Conservation (phyloP, 164 flowering plant genomes). For the Stephania yunnanensis region DNA sequence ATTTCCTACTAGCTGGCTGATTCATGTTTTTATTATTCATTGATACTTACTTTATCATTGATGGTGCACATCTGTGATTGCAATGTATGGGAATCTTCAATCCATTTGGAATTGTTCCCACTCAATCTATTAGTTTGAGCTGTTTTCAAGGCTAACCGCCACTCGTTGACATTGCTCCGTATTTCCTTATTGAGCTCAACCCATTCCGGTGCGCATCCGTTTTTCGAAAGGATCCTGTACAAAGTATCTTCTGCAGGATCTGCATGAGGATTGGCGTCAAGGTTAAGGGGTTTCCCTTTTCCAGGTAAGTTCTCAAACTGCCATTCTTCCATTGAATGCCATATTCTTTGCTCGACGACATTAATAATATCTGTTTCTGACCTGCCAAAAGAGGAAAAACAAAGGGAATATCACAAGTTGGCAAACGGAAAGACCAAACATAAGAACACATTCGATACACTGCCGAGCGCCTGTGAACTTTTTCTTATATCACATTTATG, state of each 20-base stretch:
- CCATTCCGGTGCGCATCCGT: conserved; percentile 93
- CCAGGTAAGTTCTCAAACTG: conserved; percentile 94
- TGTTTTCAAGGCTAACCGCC: conserved; percentile 61
- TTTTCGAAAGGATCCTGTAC: conserved; percentile 69
- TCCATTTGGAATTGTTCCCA: conserved; percentile 50
- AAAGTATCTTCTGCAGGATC: conserved; percentile 94
- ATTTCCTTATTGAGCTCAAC: conserved; percentile 91
- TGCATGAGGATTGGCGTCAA: conserved; percentile 64
- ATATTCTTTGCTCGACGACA: conserved; percentile 88
- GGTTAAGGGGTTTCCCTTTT: conserved; percentile 85
- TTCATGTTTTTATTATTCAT: background rate
- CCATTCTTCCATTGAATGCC: conserved; percentile 91
- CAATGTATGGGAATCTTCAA: conserved; percentile 43
- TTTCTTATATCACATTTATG: background rate
- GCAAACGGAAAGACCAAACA: too few relatives aligned
- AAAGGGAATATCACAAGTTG: background rate
- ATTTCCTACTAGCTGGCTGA: background rate
- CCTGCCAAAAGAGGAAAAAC: conserved; percentile 32
- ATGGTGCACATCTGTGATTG: conserved; percentile 52
- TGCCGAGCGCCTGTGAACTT: too few relatives aligned
- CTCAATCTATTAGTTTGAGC: conserved; percentile 41
- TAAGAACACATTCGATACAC: background rate
- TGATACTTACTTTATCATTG: conserved; percentile 55
- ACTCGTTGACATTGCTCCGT: conserved; percentile 39
- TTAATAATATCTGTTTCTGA: conserved; percentile 83